Evolutionary conservation across 805 yeast species (phyloP), one percentile per base, ranked within the genome.

Genomic region (Candida pseudoglaebosa): DNA sequence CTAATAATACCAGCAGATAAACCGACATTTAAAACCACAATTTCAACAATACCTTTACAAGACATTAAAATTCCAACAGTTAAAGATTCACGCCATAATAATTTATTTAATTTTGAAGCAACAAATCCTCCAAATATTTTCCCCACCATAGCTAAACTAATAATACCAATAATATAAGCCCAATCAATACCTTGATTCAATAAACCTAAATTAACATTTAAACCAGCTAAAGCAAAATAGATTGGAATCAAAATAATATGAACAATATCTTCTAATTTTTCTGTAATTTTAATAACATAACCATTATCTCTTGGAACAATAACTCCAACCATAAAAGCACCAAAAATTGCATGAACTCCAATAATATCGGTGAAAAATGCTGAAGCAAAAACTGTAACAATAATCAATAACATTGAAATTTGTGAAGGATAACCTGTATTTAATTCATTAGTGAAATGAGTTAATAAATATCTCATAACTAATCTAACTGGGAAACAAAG

Each of bases 321-420:
- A 22, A 82, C 65, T 4, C 95, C 95, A 9, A 80, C 78, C 60
- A 85, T 71, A 52, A 85, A 86, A 0, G 91, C 93, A 30, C 95
- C 95, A 59, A 85, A 85, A 48, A 85, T 85, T 0, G 93, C 84
- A 59, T 85, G 95, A 8, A 84, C 91, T 4, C 95, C 95, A 45
- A 85, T 82, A 41, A 85, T 82, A 55, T 84, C 90, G 2, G 95
- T 85, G 55, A 77, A 83, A 59, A 84, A 85, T 1, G 93, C 78
- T 3, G 90, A 82, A 3, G 73, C 56, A 43, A 85, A 75, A 46
- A 79, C 80, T 40, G 78, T 53, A 6, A 77, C 46, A 39, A 85
- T 48, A 22, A 83, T 75, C 22, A 73, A 53, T 60, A 78, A 61
- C 43, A 82, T 75, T 28, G 81, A 76, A 20, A 77, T 52, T 35